Evolutionary conservation across 1,284 basidiomycete genomes (phyloP), one percentile per base, ranked within the genome.

Genomic region (Cryptococcus hybrid): DNA sequence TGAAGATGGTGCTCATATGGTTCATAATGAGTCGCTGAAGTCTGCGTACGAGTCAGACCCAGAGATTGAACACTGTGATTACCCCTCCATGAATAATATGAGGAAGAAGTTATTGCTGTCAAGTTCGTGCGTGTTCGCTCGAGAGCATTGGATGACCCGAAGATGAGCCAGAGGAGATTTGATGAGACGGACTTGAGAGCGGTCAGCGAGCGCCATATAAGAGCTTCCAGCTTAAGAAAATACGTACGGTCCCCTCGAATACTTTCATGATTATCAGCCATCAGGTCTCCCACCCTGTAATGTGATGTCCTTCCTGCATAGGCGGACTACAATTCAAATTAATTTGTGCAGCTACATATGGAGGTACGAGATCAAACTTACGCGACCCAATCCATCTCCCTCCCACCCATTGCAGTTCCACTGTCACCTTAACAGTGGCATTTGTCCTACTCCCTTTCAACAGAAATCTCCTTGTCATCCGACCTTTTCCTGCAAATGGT

Each of bases 391-490:
- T 61, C 39, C 40, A 63, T 64, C 48, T 76, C 73, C 76, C 76
- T 2, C 69, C 69, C 5, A 75, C 55, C 58, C 63, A 75, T 13
- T 54, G 58, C 70, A 78, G 68, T 43, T 75, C 73, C 36, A 78
- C 66, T 0, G 73, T 67, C n/a, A 76, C 68, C 54, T 73, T 70
- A 52, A 78, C 63, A n/a, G 71, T 75, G 18, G 77, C 76, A 60
- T 78, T 78, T 8, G 76, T 74, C 57, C 71, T 68, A 59, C 73
- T 73, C 12, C 70, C 68, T 51, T 62, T 67, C 54, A 78, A 65
- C 42, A 78, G 56, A 55, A 74, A 77, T 55, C 71, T 59, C 56
- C 77, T 64, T 6, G 73, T 70, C 38, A 67, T 67, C 35, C 56
- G 61, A 0, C 75, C 75, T 35, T 63, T 67, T 18, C 73, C 75